Base-by-base conservation (phyloP, 177 flowering plant species). In the Telopea speciosissima region DNA sequence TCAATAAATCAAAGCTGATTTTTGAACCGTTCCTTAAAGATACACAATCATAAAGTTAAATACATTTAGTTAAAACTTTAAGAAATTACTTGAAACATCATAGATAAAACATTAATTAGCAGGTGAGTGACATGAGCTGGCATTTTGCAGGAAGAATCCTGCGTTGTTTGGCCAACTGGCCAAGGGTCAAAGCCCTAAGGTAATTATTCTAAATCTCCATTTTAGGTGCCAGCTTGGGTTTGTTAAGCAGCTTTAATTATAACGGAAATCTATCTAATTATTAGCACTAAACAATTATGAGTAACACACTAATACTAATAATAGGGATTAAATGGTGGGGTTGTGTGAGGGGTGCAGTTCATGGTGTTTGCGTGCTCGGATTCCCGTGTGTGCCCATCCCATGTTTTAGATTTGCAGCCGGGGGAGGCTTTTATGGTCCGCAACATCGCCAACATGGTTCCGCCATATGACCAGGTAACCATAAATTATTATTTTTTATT, bases 181-280 rank as follows among this genome's bases (percentile, higher is more conserved):
- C 68, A 84, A 89, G 73, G 97, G 97, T 59, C 98, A 91, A 78
- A 82, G 88, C 74, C 98, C 98, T 16, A 86, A 84, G 97, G 98
- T 93, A 79, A 5, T 6, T 36, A 5, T 6, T 36, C 40, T 36
- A 8, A 36, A 36, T 3, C 8, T 36, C 8, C 40, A 36, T 36
- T 36, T 0, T 36, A 36, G 9, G 40, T 5, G 40, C 8, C 7
- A 36, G 40, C 40, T 3, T 36, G 40, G 40, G 8, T 36, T 36
- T 36, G 40, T 36, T 36, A 1, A 36, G 31, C 4, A 28, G 31
- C 31, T 2, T 28, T 28, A 28, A 2, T 28, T 28, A 28, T 4
- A 4, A 28, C 2, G 31, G 4, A 28, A 28, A 28, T 28, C 31
- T 28, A 28, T n/a, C 5, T 31, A 36, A 36, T 36, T 36, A 36